phyloP scores from a whole-genome alignment of 768 basidiomycete genomes.

The Boletus patriciae region DNA sequence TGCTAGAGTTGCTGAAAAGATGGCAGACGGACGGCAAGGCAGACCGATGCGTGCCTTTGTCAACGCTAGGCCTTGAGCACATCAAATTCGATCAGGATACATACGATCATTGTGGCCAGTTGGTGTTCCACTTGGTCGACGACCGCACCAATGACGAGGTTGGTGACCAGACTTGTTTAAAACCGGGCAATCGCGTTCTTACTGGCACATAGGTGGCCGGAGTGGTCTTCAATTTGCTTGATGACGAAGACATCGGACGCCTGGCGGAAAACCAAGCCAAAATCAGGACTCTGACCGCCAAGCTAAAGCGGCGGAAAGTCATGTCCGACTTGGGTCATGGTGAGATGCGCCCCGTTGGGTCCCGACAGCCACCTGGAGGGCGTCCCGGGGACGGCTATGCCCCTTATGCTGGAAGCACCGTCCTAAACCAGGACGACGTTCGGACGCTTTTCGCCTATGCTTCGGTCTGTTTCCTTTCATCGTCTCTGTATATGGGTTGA shows the following conservation, averaged over 20 bases:
- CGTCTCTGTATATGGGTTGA: not conserved
- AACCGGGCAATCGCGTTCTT: no score
- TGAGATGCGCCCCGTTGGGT: not conserved
- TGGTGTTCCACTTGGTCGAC: no score
- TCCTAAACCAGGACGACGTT: not conserved
- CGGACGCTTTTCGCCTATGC: not conserved
- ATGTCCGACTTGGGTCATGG: not conserved
- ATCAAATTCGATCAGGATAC: no score
- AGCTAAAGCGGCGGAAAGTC: not conserved
- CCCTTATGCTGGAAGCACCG: not conserved
- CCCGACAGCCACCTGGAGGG: not conserved
- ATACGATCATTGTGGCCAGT: no score
- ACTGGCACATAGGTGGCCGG: not conserved
- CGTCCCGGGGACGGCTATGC: not conserved
- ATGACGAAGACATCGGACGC: rapidly evolving
- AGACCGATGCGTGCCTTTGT: no score
- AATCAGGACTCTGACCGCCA: not conserved
- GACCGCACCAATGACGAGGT: no score
- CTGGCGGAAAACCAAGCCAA: not conserved
- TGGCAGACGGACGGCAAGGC: no score
- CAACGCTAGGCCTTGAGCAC: no score
- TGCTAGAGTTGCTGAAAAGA: no score
- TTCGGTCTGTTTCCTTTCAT: not conserved
- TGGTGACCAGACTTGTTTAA: no score
- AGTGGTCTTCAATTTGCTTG: not conserved